phyloP scores from a whole-genome alignment of 768 basidiomycete species.

The Agrocybe praecox region DNA sequence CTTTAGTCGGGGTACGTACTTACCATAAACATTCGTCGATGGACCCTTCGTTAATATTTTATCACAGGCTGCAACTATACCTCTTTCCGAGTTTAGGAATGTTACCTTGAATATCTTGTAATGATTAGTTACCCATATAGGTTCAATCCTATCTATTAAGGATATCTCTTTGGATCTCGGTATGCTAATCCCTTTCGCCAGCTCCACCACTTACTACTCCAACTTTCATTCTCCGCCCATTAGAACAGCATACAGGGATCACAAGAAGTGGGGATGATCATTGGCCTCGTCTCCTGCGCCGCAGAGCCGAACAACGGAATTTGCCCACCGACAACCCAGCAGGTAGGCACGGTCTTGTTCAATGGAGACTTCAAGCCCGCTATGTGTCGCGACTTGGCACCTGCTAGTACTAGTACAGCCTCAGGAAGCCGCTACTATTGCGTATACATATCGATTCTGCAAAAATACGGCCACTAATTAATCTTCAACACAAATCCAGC shows the following conservation, averaged over 20 bases:
- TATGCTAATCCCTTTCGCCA: not conserved
- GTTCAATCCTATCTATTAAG: no score
- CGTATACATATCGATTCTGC: no score
- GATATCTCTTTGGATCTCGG: no score
- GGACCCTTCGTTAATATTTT: no score
- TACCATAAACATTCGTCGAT: no score
- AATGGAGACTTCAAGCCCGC: constrained; percentile 40
- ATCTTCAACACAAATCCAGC: no score
- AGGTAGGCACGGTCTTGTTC: constrained; percentile 42
- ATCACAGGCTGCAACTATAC: not conserved
- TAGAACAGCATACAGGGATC: constrained; percentile 41
- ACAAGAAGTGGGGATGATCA: constrained; percentile 45
- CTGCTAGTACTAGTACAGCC: constrained; percentile 27
- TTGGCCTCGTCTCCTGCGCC: constrained; percentile 42
- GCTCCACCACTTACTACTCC: not conserved
- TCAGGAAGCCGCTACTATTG: constrained; percentile 31
- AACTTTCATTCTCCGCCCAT: no score
- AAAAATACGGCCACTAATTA: no score
- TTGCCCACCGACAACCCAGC: constrained; percentile 18
- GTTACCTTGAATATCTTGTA: not conserved
- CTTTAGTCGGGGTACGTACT: constrained; percentile 17
- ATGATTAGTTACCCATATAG: not conserved
- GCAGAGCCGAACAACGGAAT: constrained; percentile 14
- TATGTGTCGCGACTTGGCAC: no score
- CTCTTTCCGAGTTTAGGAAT: constrained; percentile 4